phyloP scores from a whole-genome alignment of 2,329 filamentous ascomycete species.

The Blastomyces emzantsi region DNA sequence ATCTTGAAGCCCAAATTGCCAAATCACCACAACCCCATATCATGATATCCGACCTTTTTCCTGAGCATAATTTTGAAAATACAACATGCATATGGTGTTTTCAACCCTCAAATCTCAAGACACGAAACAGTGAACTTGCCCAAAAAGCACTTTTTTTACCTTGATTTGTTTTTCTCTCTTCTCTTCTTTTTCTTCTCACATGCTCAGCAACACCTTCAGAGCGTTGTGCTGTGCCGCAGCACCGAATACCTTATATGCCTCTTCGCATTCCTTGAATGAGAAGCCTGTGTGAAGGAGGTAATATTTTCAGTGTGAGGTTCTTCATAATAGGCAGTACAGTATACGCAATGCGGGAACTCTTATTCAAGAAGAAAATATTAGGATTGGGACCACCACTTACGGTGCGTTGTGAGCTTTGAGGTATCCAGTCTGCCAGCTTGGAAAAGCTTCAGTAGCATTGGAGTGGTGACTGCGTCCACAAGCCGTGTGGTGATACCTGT shows the following conservation, averaged over 20 bases:
- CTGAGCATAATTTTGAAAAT: no score
- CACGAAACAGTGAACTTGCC: background rate
- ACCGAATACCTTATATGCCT: constrained; percentile 39
- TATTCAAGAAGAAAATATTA: background rate
- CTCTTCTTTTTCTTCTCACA: constrained; percentile 1
- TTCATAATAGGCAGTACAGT: background rate
- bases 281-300: constrained; percentile 25
- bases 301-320: background rate
- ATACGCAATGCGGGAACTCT: no score
- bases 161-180: background rate
- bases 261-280: constrained; percentile 36
- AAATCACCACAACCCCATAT: no score
- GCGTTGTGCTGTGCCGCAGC: constrained; percentile 36
- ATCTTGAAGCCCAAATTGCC: no score
- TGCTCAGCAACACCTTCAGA: constrained; percentile 39
- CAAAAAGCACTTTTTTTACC: background rate
- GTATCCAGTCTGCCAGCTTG: constrained; percentile 36
- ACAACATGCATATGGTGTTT: no score
- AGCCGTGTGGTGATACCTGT: constrained; percentile 41
- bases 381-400: constrained; percentile 22
- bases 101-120: background rate
- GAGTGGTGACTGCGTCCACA: constrained; percentile 42
- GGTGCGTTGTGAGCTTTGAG: constrained; percentile 39
- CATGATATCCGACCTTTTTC: no score
- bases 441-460: constrained; percentile 43